Conservation (phyloP, 2,329 filamentous ascomycete species). For the Neoarthrinium moseri region DNA sequence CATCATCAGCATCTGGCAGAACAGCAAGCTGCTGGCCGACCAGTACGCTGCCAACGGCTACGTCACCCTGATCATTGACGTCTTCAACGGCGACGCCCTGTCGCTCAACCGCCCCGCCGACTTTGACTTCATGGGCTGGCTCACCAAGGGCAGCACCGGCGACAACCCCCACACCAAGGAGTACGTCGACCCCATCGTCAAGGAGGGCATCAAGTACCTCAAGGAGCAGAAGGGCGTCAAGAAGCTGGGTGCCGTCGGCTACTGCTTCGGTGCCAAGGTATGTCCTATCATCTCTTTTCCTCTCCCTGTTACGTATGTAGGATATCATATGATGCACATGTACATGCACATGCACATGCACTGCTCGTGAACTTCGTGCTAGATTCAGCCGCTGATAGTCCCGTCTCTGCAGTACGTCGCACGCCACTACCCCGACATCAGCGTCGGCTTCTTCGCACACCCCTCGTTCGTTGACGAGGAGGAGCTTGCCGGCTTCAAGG, state of each 20-base stretch:
- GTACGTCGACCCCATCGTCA: slow-evolving; percentile 46
- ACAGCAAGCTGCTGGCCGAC: slow-evolving; percentile 68
- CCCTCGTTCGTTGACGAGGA: slow-evolving; percentile 71
- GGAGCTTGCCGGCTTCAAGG: slow-evolving; percentile 64
- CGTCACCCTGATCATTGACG: slow-evolving; percentile 65
- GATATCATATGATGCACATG: too few species aligned
- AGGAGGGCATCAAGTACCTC: slow-evolving; percentile 55
- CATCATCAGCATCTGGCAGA: slow-evolving; percentile 54
- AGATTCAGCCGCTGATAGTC: too few species aligned
- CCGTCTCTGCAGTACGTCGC: slow-evolving; percentile 58
- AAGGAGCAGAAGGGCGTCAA: slow-evolving; percentile 53
- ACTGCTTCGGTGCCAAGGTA: slow-evolving; percentile 75
- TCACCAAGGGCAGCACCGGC: slow-evolving; percentile 41
- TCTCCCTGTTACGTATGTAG: too few species aligned
- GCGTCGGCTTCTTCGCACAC: slow-evolving; percentile 73
- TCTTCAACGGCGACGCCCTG: slow-evolving; percentile 67
- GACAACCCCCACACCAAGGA: slow-evolving; percentile 48
- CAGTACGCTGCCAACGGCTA: slow-evolving; percentile 74
- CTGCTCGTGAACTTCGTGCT: too few species aligned
- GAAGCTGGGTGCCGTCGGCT: slow-evolving; percentile 65
- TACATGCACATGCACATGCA: too few species aligned
- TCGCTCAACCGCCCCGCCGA: slow-evolving; percentile 44
- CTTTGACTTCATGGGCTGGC: slow-evolving; percentile 44
- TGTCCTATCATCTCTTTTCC: slow-evolving; percentile 13
- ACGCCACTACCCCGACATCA: slow-evolving; percentile 65